Evolutionary conservation across 2,329 filamentous ascomycete species (phyloP).

Genomic region (Tolypocladium ophioglossoides): DNA sequence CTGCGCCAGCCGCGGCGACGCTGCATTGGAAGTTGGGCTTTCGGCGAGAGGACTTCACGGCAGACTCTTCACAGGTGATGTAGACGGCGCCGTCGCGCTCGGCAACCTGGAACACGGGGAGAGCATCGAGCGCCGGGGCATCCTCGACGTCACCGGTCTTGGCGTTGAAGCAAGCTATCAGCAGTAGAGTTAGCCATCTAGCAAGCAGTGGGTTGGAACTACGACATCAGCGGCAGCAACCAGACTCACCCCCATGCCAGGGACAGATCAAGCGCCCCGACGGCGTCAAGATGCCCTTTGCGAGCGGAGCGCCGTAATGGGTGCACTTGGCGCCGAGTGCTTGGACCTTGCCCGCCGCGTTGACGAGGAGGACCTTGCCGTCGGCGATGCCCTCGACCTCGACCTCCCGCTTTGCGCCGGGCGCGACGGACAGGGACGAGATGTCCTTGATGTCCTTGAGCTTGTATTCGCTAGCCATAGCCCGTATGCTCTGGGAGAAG

Average conservation of each 20-base stretch:
- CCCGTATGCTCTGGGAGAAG: conserved; percentile 17
- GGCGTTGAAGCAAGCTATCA: conserved; percentile 79
- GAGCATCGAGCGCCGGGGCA: conserved; percentile 78
- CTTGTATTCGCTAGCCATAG: conserved; percentile 50
- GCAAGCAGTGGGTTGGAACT: not conserved
- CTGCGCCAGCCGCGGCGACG: conserved; percentile 29
- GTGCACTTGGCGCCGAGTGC: conserved; percentile 77
- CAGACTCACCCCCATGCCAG: conserved; percentile 75
- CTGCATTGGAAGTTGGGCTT: conserved; percentile 65
- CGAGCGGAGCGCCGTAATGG: conserved; percentile 86
- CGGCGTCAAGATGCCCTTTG: conserved; percentile 72
- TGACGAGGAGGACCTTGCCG: conserved; percentile 78
- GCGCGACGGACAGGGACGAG: conserved; percentile 61
- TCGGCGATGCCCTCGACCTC: conserved; percentile 84
- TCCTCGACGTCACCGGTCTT: conserved; percentile 89
- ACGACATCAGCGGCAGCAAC: not conserved
- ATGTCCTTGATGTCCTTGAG: conserved; percentile 77
- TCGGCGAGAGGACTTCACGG: conserved; percentile 67
- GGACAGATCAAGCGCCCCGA: conserved; percentile 83
- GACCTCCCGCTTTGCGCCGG: conserved; percentile 76
- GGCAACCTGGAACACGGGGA: conserved; percentile 70
- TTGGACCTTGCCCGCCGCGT: conserved; percentile 63
- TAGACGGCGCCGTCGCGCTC: conserved; percentile 79
- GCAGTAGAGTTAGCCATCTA: not conserved
- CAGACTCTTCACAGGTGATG: conserved; percentile 67